Evolutionary conservation across 2,329 filamentous ascomycete genomes (phyloP).

Genomic region (Fusarium tricinctum): DNA sequence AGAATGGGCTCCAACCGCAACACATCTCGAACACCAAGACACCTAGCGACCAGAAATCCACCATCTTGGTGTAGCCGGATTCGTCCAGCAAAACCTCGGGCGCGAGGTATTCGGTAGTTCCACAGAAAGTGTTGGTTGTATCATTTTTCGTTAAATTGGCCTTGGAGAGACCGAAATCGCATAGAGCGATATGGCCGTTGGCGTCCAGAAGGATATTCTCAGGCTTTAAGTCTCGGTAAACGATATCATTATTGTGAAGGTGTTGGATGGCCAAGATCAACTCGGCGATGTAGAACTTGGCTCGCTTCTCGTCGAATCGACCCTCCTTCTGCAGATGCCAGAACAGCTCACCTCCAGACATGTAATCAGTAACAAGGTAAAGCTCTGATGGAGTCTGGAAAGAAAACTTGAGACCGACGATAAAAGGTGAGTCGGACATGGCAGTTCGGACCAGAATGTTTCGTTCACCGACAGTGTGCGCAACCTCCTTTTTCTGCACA

Average conservation of each 20-base stretch:
- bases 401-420: conserved; percentile 97
- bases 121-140: conserved; percentile 98
- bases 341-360: conserved; percentile 98
- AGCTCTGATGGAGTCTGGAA: conserved; percentile 98
- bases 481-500: conserved; percentile 99
- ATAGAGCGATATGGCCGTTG: conserved; percentile 97
- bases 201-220: conserved; percentile 98
- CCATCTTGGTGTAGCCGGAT: conserved; percentile 99
- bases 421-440: conserved; percentile 95
- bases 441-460: conserved; percentile 98
- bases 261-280: conserved; percentile 95
- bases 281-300: conserved; percentile 99
- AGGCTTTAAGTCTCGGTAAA: conserved; percentile 96
- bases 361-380: conserved; percentile 99
- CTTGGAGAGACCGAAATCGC: conserved; percentile 97
- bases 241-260: conserved; percentile 95
- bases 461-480: conserved; percentile 94
- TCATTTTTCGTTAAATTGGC: conserved; percentile 97
- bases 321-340: conserved; percentile 99
- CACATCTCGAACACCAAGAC: conserved; percentile 99
- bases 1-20: conserved; percentile 99
- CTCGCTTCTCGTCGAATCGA: conserved; percentile 91
- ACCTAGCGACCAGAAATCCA: conserved; percentile 98
- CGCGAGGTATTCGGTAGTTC: conserved; percentile 96
- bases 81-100: conserved; percentile 96